Base-by-base conservation (phyloP, 2,329 filamentous ascomycete genomes). In the Ophiocordyceps camponoti-leonardi region DNA sequence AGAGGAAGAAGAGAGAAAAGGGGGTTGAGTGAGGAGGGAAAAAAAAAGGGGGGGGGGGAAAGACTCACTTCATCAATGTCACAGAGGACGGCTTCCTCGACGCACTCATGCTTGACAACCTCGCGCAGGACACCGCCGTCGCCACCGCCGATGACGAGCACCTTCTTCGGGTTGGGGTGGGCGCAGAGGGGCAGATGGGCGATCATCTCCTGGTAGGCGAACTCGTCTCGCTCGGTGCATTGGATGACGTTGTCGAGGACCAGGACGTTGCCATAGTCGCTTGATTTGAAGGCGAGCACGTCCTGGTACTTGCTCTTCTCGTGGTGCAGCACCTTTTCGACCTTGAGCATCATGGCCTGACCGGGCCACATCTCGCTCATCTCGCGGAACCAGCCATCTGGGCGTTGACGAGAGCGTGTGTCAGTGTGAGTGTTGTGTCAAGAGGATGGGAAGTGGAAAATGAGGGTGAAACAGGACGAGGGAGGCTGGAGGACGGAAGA, bases 121-220 rank as follows among this genome's bases (percentile, higher is more conserved):
- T 98, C 92, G 58, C 92, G 87, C 57, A 98, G 81, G 51, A 98
- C 92, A 68, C 92, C 92, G 49, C 92, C 92, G 63, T 98, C 92
- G 63, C 92, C 92, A 58, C 92, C 92, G 53, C 92, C 92, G 60
- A 98, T 96, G 65, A 98, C 92, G 48, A 98, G 81, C 45, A 98
- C 92, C 69, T 88, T 93, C 79, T 96, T 92, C 61, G 92, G 92
- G 74, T 94, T 81, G 56, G 92, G 92, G 78, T 98, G 92, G 45
- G 90, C 86, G 78, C 94, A 92, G 83, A 98, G 86, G 68, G 87
- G 92, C 55, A 98, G 77, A 70, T 98, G 87, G 56, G 90, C 88
- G 68, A 98, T 98, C 92, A 98, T 98, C 78, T 98, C 92, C 75
- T 98, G 92, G 79, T 94, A 94, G 58, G 88, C 86, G 75, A 96